Evolutionary conservation across 2,329 filamentous ascomycete species (phyloP).

Genomic region (Chaetomium sp.): DNA sequence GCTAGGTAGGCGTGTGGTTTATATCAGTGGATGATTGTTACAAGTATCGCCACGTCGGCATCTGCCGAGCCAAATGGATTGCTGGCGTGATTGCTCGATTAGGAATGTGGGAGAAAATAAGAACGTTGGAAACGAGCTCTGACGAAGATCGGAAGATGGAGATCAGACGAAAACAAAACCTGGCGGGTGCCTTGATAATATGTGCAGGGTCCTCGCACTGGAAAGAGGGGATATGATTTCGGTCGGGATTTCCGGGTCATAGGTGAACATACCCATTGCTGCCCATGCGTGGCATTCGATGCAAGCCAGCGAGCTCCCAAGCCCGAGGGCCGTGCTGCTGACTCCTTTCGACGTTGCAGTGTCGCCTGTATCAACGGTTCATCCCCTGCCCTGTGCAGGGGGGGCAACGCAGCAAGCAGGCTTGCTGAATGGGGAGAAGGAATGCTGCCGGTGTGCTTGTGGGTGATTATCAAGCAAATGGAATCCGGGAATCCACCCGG

Average conservation of each 20-base stretch:
- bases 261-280: constrained; percentile 27
- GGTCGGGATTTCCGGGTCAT: not conserved
- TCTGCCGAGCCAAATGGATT: not conserved
- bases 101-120: not conserved
- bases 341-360: not conserved
- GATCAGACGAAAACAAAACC: not conserved
- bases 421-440: constrained; percentile 11
- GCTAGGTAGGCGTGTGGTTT: not conserved
- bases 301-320: not conserved
- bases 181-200: not conserved
- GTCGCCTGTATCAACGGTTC: not conserved
- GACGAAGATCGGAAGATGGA: not conserved
- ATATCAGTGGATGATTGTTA: not conserved
- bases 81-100: not conserved
- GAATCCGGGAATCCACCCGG: not conserved
- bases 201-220: not conserved
- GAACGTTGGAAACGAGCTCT: not conserved
- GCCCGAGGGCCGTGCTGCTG: not conserved
- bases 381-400: constrained; percentile 7
- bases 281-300: not conserved
- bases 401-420: constrained; percentile 10
- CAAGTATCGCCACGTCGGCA: not conserved
- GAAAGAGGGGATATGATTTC: not conserved
- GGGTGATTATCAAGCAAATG: not conserved
- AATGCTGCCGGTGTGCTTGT: constrained; percentile 6